These are phyloP conservation scores for Dendrobium nobile DNA, from an alignment of 106 monocot species.

Conservation along the genomic window DNA sequence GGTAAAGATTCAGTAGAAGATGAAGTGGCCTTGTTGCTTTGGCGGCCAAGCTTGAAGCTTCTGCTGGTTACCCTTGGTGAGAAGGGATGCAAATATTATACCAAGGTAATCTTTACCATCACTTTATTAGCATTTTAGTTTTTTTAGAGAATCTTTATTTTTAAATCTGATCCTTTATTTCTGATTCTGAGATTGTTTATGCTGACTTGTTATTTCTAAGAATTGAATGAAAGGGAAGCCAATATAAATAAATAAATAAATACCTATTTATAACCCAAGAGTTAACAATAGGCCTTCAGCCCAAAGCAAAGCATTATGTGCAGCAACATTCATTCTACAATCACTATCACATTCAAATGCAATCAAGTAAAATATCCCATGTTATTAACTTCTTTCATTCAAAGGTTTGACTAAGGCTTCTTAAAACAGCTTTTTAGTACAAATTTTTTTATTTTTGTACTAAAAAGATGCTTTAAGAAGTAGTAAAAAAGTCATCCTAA, in stretches of 20 bases:
- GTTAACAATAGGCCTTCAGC: neutral
- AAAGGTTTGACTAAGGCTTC: too few relatives aligned
- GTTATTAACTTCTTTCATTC: too few relatives aligned
- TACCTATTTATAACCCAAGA: neutral
- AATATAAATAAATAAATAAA: neutral
- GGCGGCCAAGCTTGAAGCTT: slow-evolving; percentile 18
- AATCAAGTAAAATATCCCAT: too few relatives aligned
- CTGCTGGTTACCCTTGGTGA: slow-evolving; percentile 18
- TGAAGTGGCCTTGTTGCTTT: slow-evolving; percentile 15
- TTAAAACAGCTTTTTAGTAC: too few relatives aligned
- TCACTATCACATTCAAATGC: too few relatives aligned
- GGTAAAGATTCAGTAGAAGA: slow-evolving; percentile 7
- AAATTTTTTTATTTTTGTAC: too few relatives aligned
- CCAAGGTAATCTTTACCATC: slow-evolving; percentile 8
- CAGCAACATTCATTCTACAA: neutral
- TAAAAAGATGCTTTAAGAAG: too few relatives aligned
- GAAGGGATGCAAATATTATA: slow-evolving; percentile 17
- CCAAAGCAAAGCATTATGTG: too few relatives aligned
- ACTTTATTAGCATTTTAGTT: neutral
- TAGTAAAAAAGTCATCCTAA: too few relatives aligned
- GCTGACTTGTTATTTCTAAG: neutral
- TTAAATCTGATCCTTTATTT: neutral
- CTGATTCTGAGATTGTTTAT: neutral
- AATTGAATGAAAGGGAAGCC: neutral
- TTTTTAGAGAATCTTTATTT: neutral